Evolutionary conservation across 345 rosid genomes (phyloP).

Genomic region (Populus euphratica): DNA sequence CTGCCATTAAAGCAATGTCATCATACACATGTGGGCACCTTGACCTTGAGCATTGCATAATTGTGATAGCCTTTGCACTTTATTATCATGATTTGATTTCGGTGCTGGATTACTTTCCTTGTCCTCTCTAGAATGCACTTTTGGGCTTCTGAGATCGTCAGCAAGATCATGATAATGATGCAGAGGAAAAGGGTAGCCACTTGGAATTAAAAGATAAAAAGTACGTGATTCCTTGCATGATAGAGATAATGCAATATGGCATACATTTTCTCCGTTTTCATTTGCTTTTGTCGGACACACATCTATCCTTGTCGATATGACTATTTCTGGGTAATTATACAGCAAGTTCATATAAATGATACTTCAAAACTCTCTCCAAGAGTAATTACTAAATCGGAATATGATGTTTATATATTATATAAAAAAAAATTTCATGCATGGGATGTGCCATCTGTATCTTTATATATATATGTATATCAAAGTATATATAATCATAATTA

Average conservation of each 20-base stretch:
- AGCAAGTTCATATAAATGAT: too few species aligned
- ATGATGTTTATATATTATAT: too few species aligned
- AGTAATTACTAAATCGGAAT: too few species aligned
- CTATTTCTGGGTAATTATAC: too few species aligned
- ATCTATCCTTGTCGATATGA: background rate
- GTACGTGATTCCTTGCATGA: background rate
- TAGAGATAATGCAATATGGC: background rate
- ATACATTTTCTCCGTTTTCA: background rate
- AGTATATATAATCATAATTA: too few species aligned
- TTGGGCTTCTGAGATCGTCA: background rate
- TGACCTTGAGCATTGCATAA: background rate
- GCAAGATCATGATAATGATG: background rate
- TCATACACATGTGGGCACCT: background rate
- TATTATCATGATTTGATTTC: background rate
- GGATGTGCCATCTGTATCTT: too few species aligned
- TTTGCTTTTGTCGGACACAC: background rate
- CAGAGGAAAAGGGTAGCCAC: background rate
- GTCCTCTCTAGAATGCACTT: background rate
- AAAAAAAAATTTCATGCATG: too few species aligned
- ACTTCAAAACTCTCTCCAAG: too few species aligned
- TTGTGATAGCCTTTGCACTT: background rate
- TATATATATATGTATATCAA: too few species aligned
- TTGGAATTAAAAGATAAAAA: background rate
- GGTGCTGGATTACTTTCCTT: background rate
- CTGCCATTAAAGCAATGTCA: background rate